Percentiles rank a stretch among this genome's conserved stretches.
Conservation (phyloP, 1,284 basidiomycete genomes). For the Ceratobasidium sp. region DNA sequence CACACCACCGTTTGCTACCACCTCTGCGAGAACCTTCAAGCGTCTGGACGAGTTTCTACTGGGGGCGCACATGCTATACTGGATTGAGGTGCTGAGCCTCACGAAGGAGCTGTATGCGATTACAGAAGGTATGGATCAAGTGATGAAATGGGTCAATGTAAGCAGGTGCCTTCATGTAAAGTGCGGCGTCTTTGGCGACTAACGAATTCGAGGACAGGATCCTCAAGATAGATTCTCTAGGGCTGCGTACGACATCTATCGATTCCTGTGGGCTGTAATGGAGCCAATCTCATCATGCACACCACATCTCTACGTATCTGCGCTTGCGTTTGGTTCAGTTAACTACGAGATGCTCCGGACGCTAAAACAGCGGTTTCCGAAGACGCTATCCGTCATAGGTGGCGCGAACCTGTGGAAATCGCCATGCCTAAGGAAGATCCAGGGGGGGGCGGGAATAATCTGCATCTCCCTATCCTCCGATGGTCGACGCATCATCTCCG, state of each 20-base stretch:
- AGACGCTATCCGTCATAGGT: not conserved
- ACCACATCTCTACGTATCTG: conserved; percentile 18
- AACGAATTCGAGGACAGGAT: not conserved
- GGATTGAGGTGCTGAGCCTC: conserved; percentile 38
- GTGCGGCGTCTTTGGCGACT: too few species aligned
- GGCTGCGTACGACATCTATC: not conserved
- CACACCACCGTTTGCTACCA: not conserved
- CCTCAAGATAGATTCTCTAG: not conserved
- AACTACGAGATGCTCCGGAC: not conserved
- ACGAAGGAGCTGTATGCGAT: not conserved
- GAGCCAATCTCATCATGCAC: not conserved
- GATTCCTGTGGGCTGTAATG: not conserved
- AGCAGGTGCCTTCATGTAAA: not conserved
- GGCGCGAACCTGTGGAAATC: not conserved
- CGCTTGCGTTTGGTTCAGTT: not conserved
- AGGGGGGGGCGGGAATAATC: not conserved
- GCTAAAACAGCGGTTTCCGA: not conserved
- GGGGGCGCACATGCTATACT: conserved; percentile 10
- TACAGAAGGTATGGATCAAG: not conserved
- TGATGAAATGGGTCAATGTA: conserved; percentile 3
- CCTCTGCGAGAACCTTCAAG: not conserved
- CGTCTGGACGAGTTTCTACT: not conserved
- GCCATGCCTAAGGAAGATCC: not conserved
- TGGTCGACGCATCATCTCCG: conserved; percentile 6
- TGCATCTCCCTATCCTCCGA: conserved; percentile 41